Evolutionary conservation across 1,284 basidiomycete species (phyloP).

Genomic region (Trichosporon faecale): DNA sequence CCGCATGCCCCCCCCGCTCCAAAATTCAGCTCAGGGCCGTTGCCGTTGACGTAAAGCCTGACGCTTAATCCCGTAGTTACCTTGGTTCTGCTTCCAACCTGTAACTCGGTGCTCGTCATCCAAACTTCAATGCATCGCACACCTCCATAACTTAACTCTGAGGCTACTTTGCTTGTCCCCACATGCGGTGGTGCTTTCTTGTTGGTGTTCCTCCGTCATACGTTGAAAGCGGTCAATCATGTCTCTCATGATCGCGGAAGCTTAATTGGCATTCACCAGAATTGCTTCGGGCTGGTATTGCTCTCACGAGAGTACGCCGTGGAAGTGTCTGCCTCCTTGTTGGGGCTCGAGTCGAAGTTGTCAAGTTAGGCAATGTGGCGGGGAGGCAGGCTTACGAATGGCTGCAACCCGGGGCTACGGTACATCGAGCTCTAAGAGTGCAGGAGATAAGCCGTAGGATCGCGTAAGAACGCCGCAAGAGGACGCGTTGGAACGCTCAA

Average conservation of each 20-base stretch:
- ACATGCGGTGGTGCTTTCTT: not conserved
- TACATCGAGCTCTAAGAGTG: not conserved
- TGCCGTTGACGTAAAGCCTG: conserved; percentile 2
- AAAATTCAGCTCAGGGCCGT: not conserved
- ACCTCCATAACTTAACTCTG: not conserved
- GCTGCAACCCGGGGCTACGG: not conserved
- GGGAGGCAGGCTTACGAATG: not conserved
- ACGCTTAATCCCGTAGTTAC: not conserved
- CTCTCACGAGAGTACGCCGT: not conserved
- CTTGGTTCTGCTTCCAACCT: not conserved
- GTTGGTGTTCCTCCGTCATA: not conserved
- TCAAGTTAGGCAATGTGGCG: not conserved
- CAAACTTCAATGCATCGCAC: not conserved
- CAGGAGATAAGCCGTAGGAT: not conserved
- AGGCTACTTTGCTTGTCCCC: not conserved
- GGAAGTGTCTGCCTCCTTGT: no score
- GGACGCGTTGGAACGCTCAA: not conserved
- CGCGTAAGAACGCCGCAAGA: not conserved
- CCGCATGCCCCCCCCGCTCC: not conserved
- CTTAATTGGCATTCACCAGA: not conserved
- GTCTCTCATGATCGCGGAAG: not conserved
- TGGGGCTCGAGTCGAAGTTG: no score
- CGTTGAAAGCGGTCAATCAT: not conserved
- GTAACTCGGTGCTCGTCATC: not conserved
- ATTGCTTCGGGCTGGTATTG: not conserved